Evolutionary conservation across 2,329 filamentous ascomycete genomes (phyloP), one percentile per base, ranked within the genome.

Genomic region (Rhynchosporium agropyri): DNA sequence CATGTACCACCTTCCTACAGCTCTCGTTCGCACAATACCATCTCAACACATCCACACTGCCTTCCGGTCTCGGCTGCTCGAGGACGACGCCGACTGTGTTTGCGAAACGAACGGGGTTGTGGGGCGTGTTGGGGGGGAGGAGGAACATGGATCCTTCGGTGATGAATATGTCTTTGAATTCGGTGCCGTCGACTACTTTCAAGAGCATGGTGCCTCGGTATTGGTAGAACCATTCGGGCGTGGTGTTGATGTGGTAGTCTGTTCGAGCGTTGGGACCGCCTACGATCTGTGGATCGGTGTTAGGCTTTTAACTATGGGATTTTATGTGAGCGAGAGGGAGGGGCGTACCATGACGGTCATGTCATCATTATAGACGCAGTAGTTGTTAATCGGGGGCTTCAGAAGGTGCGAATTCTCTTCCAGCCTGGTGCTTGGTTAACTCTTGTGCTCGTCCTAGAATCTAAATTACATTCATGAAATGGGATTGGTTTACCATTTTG

Each of bases 151-250:
- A 92, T 67, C 94, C 94, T 79, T 98, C 92, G 72, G 88, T 84
- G 79, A 98, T 97, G 74, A 92, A 83, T 67, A 98, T 86, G 77
- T 98, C 94, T 68, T 87, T 84, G 78, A 96, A 96, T 33, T 46
- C 36, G 48, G 36, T 29, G 63, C 81, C 77, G 73, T 97, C 92
- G 67, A 97, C 90, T 15, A 95, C 90, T 76, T 96, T 96, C 70
- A 99, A 89, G 63, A 95, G 82, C 94, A 98, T 97, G 69, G 89
- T 88, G 69, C 95, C 95, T 72, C 88, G 88, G 84, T 97, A 87
- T 78, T 98, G 94, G 83, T 95, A 98, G 86, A 98, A 99, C 89
- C 93, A 98, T 77, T 98, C 95, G 12, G 95, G 88, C 0, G 94
- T 98, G 72, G 87, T 81, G 82, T 98, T 98, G 84, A 98, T 94